Percentiles rank a stretch among this genome's conserved stretches.
These are phyloP conservation scores for Hortiboletus flavorubellus DNA, from an alignment of 768 basidiomycete species.

Conservation along the genomic window DNA sequence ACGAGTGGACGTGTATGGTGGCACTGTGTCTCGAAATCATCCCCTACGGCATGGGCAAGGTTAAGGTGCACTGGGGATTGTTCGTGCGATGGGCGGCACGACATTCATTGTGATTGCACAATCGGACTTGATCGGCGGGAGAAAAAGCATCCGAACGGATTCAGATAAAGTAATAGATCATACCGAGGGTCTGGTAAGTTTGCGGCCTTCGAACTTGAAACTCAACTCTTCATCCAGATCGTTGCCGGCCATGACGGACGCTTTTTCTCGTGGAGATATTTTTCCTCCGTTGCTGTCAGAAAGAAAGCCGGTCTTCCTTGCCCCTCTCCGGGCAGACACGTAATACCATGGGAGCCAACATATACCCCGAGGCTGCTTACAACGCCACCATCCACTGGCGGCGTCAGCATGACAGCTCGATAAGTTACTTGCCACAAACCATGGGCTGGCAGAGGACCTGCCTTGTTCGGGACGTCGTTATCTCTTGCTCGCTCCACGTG, in stretches of 20 bases:
- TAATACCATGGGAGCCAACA: slow-evolving; percentile 18
- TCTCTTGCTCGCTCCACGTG: slow-evolving; percentile 12
- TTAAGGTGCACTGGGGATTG: slow-evolving; percentile 10
- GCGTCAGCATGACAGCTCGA: neutral
- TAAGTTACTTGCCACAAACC: neutral
- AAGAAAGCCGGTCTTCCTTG: slow-evolving; percentile 10
- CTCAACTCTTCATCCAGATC: slow-evolving; percentile 28
- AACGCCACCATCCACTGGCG: slow-evolving; percentile 3
- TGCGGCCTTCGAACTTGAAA: slow-evolving; percentile 32
- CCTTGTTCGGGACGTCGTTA: slow-evolving; percentile 16
- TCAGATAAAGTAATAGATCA: slow-evolving; percentile 34
- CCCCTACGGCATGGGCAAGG: neutral
- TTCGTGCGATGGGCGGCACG: slow-evolving; percentile 7
- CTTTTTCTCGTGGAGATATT: slow-evolving; percentile 16
- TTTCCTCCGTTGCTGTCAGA: slow-evolving; percentile 28
- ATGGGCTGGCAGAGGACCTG: neutral
- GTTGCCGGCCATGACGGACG: slow-evolving; percentile 32
- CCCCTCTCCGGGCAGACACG: slow-evolving; percentile 13
- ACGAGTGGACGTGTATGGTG: neutral
- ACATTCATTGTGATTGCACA: slow-evolving; percentile 22
- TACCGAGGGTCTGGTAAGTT: slow-evolving; percentile 26
- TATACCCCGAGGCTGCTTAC: neutral
- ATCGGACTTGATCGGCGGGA: slow-evolving; percentile 36
- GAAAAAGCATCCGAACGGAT: slow-evolving; percentile 25
- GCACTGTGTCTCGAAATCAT: slow-evolving; percentile 1